A percentile compares a stretch with the other conserved stretches of the same genome.
These are phyloP conservation scores for Aegilops tauschii DNA, from an alignment of 176 grass and related monocot genomes.

Conservation along the genomic window DNA sequence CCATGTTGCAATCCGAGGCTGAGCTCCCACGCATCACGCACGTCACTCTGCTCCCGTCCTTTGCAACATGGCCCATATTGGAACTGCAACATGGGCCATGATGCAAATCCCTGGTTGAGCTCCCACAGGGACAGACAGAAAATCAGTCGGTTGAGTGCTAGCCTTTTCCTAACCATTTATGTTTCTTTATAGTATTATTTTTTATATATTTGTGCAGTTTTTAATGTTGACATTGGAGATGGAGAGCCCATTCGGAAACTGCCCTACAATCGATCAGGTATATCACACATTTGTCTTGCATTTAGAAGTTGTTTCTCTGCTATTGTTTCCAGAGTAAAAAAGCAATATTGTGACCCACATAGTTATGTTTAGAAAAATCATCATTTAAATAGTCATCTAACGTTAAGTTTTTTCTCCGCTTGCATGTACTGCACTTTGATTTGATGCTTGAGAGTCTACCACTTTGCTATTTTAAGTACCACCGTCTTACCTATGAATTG, in stretches of 20 bases:
- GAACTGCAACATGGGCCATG: too few species aligned
- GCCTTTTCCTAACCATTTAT: not conserved
- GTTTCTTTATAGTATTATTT: slow-evolving; percentile 27
- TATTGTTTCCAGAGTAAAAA: slow-evolving; percentile 22
- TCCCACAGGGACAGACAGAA: too few species aligned
- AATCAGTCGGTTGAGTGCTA: too few species aligned
- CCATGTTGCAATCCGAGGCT: too few species aligned
- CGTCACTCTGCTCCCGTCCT: too few species aligned
- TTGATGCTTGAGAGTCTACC: not conserved
- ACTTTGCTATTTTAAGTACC: not conserved
- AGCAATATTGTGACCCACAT: not conserved
- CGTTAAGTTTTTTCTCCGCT: not conserved
- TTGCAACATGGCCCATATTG: too few species aligned
- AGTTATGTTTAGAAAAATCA: slow-evolving; percentile 4
- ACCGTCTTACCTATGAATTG: not conserved
- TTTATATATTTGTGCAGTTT: slow-evolving; percentile 53
- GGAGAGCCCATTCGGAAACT: slow-evolving; percentile 86
- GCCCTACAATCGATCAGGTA: slow-evolving; percentile 95
- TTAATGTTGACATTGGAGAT: slow-evolving; percentile 99
- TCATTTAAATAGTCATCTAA: not conserved
- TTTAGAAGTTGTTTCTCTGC: not conserved
- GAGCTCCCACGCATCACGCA: too few species aligned
- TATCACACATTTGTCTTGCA: not conserved
- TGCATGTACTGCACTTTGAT: not conserved
- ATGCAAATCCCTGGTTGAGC: too few species aligned